Conservation (phyloP, 2,329 filamentous ascomycete species). For the Endoconidiophora polonica region DNA sequence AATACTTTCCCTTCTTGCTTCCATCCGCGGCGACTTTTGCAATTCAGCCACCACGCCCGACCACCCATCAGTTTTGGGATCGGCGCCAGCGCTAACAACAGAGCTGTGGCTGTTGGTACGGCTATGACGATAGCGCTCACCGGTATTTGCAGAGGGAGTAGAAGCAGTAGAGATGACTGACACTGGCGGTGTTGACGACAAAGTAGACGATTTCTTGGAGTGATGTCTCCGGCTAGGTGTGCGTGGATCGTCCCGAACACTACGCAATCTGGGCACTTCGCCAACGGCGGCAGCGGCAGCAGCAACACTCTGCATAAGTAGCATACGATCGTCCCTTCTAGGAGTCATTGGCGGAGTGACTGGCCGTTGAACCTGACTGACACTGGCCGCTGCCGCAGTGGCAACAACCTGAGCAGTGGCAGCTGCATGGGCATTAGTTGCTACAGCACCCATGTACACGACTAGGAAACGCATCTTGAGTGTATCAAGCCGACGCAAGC, state of each 20-base stretch:
- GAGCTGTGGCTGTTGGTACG: slow-evolving; percentile 6
- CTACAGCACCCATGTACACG: slow-evolving; percentile 44
- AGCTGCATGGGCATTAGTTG: slow-evolving; percentile 19
- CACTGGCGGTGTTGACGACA: slow-evolving; percentile 1
- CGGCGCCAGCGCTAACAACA: slow-evolving; percentile 16
- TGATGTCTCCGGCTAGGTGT: background rate
- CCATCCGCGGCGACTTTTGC: slow-evolving; percentile 42
- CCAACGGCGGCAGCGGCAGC: slow-evolving; percentile 2
- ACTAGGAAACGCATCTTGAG: slow-evolving; percentile 49
- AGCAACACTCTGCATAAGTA: slow-evolving; percentile 10
- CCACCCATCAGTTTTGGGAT: slow-evolving; percentile 30
- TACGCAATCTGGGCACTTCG: slow-evolving; percentile 2
- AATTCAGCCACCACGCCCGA: slow-evolving; percentile 46
- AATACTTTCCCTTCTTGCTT: slow-evolving; percentile 32
- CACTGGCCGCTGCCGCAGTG: slow-evolving; percentile 1
- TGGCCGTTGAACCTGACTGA: background rate
- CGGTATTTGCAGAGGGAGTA: slow-evolving; percentile 1
- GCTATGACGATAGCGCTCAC: background rate
- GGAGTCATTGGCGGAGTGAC: slow-evolving; percentile 7
- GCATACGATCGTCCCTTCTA: slow-evolving; percentile 6
- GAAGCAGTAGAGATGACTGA: slow-evolving; percentile 2
- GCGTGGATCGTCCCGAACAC: background rate
- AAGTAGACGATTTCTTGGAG: slow-evolving; percentile 1
- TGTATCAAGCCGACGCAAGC: slow-evolving; percentile 41
- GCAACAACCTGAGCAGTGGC: slow-evolving; percentile 2